Conservation (phyloP, 2,329 filamentous ascomycete species). For the Westerdykella ornata region DNA sequence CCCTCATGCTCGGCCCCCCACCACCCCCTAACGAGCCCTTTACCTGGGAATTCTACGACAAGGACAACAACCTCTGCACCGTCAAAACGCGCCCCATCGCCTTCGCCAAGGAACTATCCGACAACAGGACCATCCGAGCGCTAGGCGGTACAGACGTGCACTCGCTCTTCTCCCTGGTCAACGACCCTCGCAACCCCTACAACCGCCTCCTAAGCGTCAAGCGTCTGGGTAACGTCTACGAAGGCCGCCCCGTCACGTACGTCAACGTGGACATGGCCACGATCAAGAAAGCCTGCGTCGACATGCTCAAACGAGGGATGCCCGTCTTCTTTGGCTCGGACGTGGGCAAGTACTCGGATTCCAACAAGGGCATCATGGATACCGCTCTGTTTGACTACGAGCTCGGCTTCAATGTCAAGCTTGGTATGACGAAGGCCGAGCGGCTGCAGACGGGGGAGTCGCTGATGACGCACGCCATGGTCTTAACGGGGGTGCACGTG, state of each 20-base stretch:
- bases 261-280: slow-evolving; percentile 71
- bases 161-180: slow-evolving; percentile 70
- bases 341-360: slow-evolving; percentile 74
- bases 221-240: slow-evolving; percentile 73
- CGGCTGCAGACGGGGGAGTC: slow-evolving; percentile 67
- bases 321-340: slow-evolving; percentile 88
- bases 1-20: slow-evolving; percentile 72
- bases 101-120: slow-evolving; percentile 64
- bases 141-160: slow-evolving; percentile 56
- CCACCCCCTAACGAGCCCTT: slow-evolving; percentile 64
- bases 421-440: slow-evolving; percentile 70
- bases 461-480: slow-evolving; percentile 89
- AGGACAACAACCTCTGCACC: slow-evolving; percentile 56
- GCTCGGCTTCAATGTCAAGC: slow-evolving; percentile 70
- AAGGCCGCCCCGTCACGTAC: slow-evolving; percentile 68
- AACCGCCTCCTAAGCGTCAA: slow-evolving; percentile 67
- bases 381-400: slow-evolving; percentile 68
- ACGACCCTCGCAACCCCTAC: slow-evolving; percentile 75
- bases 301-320: slow-evolving; percentile 69
- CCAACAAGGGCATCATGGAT: slow-evolving; percentile 68
- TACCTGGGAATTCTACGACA: slow-evolving; percentile 72
- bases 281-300: slow-evolving; percentile 66
- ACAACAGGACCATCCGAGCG: slow-evolving; percentile 51
- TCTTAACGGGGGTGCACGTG: slow-evolving; percentile 77
- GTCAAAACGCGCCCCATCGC: slow-evolving; percentile 60